A percentile compares a stretch with the other conserved stretches of the same genome.
Conservation (phyloP, 2,329 filamentous ascomycete species). For the Colletotrichum salicis region DNA sequence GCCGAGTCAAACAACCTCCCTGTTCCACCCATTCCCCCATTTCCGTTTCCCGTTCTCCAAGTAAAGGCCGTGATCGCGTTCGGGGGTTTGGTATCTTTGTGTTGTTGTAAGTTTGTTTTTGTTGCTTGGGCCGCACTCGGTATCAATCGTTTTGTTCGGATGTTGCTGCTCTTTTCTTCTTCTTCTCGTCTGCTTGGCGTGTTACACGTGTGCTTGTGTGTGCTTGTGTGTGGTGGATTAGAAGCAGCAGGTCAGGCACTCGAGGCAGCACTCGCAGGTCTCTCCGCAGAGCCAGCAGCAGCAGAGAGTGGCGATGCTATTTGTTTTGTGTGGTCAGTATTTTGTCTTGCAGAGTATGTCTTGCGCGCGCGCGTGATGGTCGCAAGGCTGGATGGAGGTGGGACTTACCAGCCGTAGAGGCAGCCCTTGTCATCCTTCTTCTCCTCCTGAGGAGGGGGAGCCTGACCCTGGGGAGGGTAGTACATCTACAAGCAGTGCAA, state of each 20-base stretch:
- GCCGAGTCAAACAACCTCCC: neutral
- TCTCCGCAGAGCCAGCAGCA: constrained; percentile 58
- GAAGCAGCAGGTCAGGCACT: constrained; percentile 53
- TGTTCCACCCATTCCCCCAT: neutral
- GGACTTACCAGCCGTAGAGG: constrained; percentile 50
- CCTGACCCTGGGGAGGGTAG: constrained; percentile 44
- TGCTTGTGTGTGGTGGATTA: constrained; percentile 33
- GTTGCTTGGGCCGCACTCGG: neutral
- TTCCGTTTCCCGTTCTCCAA: neutral
- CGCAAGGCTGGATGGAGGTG: neutral
- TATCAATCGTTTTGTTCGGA: neutral
- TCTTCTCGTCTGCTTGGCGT: too few species aligned
- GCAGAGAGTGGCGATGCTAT: constrained; percentile 53
- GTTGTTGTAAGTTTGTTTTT: neutral
- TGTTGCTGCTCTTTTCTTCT: neutral
- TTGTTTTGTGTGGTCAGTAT: neutral
- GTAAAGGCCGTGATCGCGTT: constrained; percentile 30
- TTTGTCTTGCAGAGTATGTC: neutral
- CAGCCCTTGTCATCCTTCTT: constrained; percentile 56
- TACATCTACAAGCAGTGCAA: constrained; percentile 34
- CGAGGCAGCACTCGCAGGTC: constrained; percentile 55
- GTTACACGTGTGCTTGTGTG: too few species aligned
- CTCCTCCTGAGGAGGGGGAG: constrained; percentile 47
- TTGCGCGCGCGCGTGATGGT: neutral
- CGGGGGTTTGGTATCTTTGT: constrained; percentile 4